A percentile compares a stretch with the other conserved stretches of the same genome.
phyloP scores from a whole-genome alignment of 208 protist species.

The Leishmania tropica region DNA sequence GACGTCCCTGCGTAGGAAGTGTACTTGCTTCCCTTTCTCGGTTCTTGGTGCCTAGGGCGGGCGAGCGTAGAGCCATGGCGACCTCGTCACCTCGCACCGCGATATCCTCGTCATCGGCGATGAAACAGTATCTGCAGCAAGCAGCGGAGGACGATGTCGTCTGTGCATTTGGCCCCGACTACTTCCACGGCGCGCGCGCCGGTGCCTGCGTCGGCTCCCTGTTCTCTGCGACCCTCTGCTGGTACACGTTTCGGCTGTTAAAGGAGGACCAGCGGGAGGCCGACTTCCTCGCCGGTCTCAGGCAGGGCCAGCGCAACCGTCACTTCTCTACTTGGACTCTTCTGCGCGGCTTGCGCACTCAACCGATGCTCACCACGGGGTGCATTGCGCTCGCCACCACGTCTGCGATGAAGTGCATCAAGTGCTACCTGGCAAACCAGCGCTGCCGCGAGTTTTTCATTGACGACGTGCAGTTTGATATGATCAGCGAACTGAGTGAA shows the following conservation, averaged over 20 bases:
- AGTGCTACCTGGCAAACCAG: conserved; percentile 65
- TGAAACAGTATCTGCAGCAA: conserved; percentile 35
- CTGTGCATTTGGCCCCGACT: conserved; percentile 78
- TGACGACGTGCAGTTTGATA: conserved; percentile 70
- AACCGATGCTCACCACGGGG: conserved; percentile 78
- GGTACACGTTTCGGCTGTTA: conserved; percentile 49
- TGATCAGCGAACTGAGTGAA: conserved; percentile 39
- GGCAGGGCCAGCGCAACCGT: conserved; percentile 33
- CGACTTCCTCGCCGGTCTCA: conserved; percentile 42
- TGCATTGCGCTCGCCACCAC: conserved; percentile 66
- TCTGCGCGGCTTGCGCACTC: conserved; percentile 59
- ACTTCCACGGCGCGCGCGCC: conserved; percentile 67
- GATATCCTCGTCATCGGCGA: background rate
- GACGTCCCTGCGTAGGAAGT: background rate
- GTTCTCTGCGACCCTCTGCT: conserved; percentile 36
- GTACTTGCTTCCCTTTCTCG: background rate
- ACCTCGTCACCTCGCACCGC: background rate
- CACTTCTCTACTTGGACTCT: conserved; percentile 57
- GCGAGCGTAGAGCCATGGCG: background rate
- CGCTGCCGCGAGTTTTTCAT: conserved; percentile 78
- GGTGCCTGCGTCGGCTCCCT: conserved; percentile 54
- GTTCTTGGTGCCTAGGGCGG: background rate
- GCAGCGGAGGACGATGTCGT: conserved; percentile 73
- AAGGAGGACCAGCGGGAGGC: conserved; percentile 53
- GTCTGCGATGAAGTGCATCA: conserved; percentile 61